phyloP scores from a whole-genome alignment of 202 grass and related monocot genomes.

The Carex arenaria region DNA sequence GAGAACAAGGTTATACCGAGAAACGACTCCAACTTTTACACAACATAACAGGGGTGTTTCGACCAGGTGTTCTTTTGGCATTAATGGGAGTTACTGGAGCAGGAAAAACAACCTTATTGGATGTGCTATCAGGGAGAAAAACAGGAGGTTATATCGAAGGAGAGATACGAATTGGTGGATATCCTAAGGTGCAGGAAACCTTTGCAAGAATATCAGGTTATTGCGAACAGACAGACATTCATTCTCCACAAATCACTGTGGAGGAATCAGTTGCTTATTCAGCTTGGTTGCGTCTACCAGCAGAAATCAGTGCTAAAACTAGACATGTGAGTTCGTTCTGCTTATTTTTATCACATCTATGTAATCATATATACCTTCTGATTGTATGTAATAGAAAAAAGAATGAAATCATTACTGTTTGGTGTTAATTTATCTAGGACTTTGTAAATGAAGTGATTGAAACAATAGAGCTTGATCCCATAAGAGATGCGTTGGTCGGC shows the following conservation, averaged over 20 bases:
- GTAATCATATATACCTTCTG: background rate
- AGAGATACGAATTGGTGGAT: constrained; percentile 73
- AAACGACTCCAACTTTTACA: constrained; percentile 65
- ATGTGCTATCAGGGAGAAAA: constrained; percentile 87
- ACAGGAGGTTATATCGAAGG: constrained; percentile 70
- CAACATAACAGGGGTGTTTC: constrained; percentile 66
- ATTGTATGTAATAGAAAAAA: constrained; percentile 2
- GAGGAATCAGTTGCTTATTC: constrained; percentile 80
- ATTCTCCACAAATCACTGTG: constrained; percentile 81
- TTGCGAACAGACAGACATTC: constrained; percentile 75
- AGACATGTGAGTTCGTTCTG: constrained; percentile 45
- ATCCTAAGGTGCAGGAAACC: constrained; percentile 68
- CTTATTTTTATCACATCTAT: background rate
- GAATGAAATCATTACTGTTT: background rate
- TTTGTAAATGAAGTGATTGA: constrained; percentile 82
- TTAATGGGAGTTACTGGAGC: constrained; percentile 85
- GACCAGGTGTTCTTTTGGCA: constrained; percentile 61
- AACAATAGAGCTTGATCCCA: constrained; percentile 64
- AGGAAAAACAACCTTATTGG: constrained; percentile 82
- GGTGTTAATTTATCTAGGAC: constrained; percentile 29
- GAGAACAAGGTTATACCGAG: constrained; percentile 44
- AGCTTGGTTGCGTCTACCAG: constrained; percentile 71
- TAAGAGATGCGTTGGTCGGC: constrained; percentile 63
- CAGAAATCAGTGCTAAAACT: constrained; percentile 51
- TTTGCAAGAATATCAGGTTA: constrained; percentile 92